A percentile compares a stretch with the other conserved stretches of the same genome.
phyloP scores from a whole-genome alignment of 2,329 filamentous ascomycete species.

The Fusarium subtropicale region DNA sequence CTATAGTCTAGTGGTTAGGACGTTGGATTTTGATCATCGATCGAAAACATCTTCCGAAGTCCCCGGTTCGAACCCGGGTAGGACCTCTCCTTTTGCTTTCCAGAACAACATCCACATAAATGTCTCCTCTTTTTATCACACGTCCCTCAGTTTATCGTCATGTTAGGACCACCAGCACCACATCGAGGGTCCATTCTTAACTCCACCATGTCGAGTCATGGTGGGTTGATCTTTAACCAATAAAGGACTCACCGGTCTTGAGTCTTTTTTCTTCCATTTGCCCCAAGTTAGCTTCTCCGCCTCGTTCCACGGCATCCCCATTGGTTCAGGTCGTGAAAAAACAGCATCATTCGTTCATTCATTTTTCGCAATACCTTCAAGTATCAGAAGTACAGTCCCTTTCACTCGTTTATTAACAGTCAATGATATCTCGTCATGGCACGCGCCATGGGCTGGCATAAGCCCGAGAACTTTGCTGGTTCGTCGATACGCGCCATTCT shows the following conservation, averaged over 20 bases:
- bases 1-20: slow-evolving; percentile 35
- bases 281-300: slow-evolving; percentile 7
- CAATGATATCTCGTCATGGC: slow-evolving; percentile 61
- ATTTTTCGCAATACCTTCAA: not conserved
- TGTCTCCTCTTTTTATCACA: not conserved
- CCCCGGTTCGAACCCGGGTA: slow-evolving; percentile 34
- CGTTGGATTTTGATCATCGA: slow-evolving; percentile 24
- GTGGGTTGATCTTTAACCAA: not conserved
- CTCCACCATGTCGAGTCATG: not conserved
- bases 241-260: not conserved
- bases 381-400: not conserved
- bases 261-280: not conserved
- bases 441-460: slow-evolving; percentile 76
- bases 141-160: not conserved
- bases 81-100: slow-evolving; percentile 20
- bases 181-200: not conserved
- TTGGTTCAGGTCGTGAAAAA: slow-evolving; percentile 8
- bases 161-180: not conserved
- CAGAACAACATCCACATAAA: not conserved
- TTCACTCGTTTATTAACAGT: not conserved
- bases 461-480: slow-evolving; percentile 79
- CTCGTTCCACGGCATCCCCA: not conserved
- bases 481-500: slow-evolving; percentile 78
- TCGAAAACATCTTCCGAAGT: slow-evolving; percentile 22
- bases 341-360: not conserved